A percentile compares a stretch with the other conserved stretches of the same genome.
Conservation (phyloP, 371 early-diverging fungal species). For the Choanephora cucurbitarum region DNA sequence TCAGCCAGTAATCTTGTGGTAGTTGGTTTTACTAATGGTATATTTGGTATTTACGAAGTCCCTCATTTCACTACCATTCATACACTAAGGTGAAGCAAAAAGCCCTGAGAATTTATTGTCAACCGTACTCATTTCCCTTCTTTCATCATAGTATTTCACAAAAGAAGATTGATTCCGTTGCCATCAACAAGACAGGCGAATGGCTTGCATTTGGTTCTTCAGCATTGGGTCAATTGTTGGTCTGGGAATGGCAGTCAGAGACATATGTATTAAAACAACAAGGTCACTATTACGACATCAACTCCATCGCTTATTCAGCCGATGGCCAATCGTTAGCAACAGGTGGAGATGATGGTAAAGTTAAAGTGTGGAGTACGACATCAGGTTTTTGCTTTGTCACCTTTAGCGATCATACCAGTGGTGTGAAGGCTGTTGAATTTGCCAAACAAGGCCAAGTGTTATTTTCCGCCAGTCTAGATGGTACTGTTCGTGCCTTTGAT, state of each 20-base stretch:
- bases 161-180: conserved; percentile 84
- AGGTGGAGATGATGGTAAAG: conserved; percentile 96
- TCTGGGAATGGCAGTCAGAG: conserved; percentile 99
- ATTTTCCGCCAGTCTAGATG: conserved; percentile 94
- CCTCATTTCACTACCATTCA: conserved; percentile 89
- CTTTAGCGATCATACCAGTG: conserved; percentile 89
- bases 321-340: conserved; percentile 96
- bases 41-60: conserved; percentile 97
- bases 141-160: conserved; percentile 93
- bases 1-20: conserved; percentile 73
- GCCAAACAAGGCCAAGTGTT: conserved; percentile 91
- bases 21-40: conserved; percentile 89
- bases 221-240: conserved; percentile 91
- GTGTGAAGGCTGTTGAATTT: conserved; percentile 86
- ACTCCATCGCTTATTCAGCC: conserved; percentile 82
- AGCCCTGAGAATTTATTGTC: no score
- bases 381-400: conserved; percentile 98
- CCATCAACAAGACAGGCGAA: conserved; percentile 91
- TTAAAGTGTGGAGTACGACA: conserved; percentile 96
- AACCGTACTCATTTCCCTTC: no score
- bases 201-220: conserved; percentile 97
- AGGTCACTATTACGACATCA: conserved; percentile 95
- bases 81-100: conserved; percentile 71
- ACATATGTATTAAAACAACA: conserved; percentile 97
- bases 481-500: conserved; percentile 97